phyloP scores from a whole-genome alignment of 2,329 filamentous ascomycete genomes.

The Cytospora leucostoma region DNA sequence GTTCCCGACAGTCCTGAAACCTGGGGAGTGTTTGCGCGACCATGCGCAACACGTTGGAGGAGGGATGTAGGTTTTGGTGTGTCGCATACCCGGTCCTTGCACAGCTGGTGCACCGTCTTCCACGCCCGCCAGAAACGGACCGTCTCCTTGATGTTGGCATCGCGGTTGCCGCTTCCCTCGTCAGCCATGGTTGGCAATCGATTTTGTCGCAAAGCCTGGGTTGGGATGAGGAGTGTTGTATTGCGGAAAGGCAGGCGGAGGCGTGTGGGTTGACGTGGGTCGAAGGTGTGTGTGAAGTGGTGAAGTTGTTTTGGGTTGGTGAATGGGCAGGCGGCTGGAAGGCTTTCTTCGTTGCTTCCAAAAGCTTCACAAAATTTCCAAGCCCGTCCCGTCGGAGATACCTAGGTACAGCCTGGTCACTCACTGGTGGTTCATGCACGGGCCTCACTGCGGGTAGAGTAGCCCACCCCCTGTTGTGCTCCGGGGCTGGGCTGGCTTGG shows the following conservation, averaged over 20 bases:
- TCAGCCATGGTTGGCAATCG: slow-evolving; percentile 44
- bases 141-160: slow-evolving; percentile 53
- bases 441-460: not conserved
- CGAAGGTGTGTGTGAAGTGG: not conserved
- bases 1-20: not conserved
- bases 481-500: not conserved
- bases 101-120: slow-evolving; percentile 94
- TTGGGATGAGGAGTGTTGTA: not conserved
- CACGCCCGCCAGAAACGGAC: slow-evolving; percentile 89
- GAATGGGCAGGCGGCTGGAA: not conserved
- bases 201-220: not conserved
- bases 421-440: not conserved
- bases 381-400: not conserved
- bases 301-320: not conserved
- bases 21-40: slow-evolving; percentile 1
- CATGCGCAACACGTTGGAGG: slow-evolving; percentile 23
- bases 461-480: not conserved
- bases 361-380: slow-evolving; percentile 1
- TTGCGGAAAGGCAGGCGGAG: not conserved
- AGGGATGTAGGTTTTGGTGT: slow-evolving; percentile 2
- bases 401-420: not conserved
- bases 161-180: slow-evolving; percentile 39
- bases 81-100: slow-evolving; percentile 75
- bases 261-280: not conserved
- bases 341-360: not conserved